These are phyloP conservation scores for Urostyla sp. DNA, from an alignment of 73 alveolate species.

Conservation along the genomic window DNA sequence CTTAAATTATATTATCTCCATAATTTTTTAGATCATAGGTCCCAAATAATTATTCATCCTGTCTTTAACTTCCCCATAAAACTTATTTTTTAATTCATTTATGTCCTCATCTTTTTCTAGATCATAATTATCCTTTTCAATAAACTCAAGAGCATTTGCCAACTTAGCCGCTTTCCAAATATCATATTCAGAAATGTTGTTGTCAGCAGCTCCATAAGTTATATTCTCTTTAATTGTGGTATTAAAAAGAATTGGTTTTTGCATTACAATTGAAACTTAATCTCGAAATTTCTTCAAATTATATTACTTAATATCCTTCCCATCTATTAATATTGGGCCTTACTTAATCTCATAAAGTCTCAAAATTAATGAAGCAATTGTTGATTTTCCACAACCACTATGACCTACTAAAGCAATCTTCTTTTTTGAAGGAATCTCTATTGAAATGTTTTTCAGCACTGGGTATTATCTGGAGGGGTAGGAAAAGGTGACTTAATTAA, in stretches of 20 bases:
- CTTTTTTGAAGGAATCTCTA: conserved; percentile 71
- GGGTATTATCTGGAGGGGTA: conserved; percentile 1
- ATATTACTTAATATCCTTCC: conserved; percentile 67
- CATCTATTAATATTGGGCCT: conserved; percentile 71
- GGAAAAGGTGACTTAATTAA: neutral
- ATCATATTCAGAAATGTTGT: neutral
- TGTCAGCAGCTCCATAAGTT: conserved; percentile 59
- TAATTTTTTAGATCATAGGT: no score
- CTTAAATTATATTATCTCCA: no score
- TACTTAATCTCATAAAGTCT: conserved; percentile 66
- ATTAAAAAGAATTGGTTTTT: conserved; percentile 91
- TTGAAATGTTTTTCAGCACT: neutral
- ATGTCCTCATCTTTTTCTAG: conserved; percentile 7
- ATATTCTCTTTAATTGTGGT: conserved; percentile 87
- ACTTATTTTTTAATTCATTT: neutral
- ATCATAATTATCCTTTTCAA: conserved; percentile 11
- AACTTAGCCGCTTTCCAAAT: conserved; percentile 7
- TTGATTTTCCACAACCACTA: conserved; percentile 92
- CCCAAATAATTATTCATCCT: no score
- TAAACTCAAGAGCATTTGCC: conserved; percentile 47
- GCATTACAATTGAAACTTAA: conserved; percentile 83
- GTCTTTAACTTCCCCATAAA: neutral
- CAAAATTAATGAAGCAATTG: conserved; percentile 80
- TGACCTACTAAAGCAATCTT: conserved; percentile 87
- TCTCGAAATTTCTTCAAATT: conserved; percentile 73